These are phyloP conservation scores for Talaromyces trachyspermus DNA, from an alignment of 495 filamentous ascomycete species.

Conservation along the genomic window DNA sequence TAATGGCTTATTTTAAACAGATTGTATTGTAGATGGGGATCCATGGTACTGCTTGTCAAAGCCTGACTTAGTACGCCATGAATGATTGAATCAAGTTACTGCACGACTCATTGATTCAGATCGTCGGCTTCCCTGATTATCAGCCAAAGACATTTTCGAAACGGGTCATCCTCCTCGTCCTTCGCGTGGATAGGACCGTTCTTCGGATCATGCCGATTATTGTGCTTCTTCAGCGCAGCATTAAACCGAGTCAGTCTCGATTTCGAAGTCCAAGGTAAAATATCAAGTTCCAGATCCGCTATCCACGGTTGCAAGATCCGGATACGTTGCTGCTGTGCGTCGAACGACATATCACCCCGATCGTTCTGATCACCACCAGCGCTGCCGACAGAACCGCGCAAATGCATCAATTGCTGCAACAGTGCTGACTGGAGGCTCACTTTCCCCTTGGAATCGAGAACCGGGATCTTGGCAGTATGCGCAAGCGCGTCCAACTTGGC, in stretches of 20 bases:
- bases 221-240: slow-evolving; percentile 19
- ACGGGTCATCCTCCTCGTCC: background rate
- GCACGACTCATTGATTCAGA: too few relatives aligned
- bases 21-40: too few relatives aligned
- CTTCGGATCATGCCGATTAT: background rate
- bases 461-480: slow-evolving; percentile 18
- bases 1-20: too few relatives aligned
- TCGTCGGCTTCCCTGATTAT: slow-evolving; percentile 1
- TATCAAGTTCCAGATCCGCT: slow-evolving; percentile 19
- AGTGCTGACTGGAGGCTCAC: slow-evolving; percentile 13
- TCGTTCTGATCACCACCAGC: background rate
- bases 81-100: too few relatives aligned
- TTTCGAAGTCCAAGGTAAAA: slow-evolving; percentile 20
- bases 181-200: background rate
- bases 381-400: background rate
- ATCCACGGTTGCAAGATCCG: slow-evolving; percentile 20
- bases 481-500: slow-evolving; percentile 21
- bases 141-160: slow-evolving; percentile 3
- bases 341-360: slow-evolving; percentile 6
- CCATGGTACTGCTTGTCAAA: too few relatives aligned
- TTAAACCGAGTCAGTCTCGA: slow-evolving; percentile 21
- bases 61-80: too few relatives aligned
- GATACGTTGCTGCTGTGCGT: slow-evolving; percentile 12
- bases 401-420: slow-evolving; percentile 10
- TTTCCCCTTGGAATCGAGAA: slow-evolving; percentile 20